Evolutionary conservation across 1,284 basidiomycete species (phyloP).

Genomic region (Ustilago tritici): DNA sequence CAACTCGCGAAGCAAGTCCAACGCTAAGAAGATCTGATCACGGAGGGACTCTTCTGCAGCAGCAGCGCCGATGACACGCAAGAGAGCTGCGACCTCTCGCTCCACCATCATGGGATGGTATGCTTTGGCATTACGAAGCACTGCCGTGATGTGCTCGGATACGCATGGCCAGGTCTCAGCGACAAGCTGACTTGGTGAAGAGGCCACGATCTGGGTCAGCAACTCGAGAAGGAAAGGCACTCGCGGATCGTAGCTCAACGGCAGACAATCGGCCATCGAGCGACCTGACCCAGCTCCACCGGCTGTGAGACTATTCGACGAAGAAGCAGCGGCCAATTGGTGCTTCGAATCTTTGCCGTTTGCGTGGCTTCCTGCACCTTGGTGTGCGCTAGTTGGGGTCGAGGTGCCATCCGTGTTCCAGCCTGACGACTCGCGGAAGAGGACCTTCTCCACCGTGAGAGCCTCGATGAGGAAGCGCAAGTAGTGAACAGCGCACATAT

Average conservation of each 20-base stretch:
- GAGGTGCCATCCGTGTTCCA: conserved; percentile 58
- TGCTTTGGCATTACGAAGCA: conserved; percentile 81
- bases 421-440: conserved; percentile 30
- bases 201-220: conserved; percentile 84
- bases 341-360: conserved; percentile 62
- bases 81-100: conserved; percentile 82
- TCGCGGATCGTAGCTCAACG: conserved; percentile 89
- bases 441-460: conserved; percentile 78
- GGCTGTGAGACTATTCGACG: conserved; percentile 24
- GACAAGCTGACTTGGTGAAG: conserved; percentile 77
- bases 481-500: conserved; percentile 84
- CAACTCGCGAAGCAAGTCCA: conserved; percentile 86
- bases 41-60: conserved; percentile 72
- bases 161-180: conserved; percentile 91
- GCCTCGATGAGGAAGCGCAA: conserved; percentile 91
- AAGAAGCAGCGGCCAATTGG: conserved; percentile 41
- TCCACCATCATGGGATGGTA: conserved; percentile 93
- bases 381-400: conserved; percentile 49
- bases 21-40: conserved; percentile 91
- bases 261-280: conserved; percentile 47
- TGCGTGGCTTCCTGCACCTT: neutral
- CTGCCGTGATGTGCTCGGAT: conserved; percentile 86
- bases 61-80: conserved; percentile 48
- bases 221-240: conserved; percentile 93
- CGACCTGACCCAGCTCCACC: conserved; percentile 19